These are phyloP conservation scores for Solanum boliviense DNA, from an alignment of 257 asterid species.

Conservation along the genomic window DNA sequence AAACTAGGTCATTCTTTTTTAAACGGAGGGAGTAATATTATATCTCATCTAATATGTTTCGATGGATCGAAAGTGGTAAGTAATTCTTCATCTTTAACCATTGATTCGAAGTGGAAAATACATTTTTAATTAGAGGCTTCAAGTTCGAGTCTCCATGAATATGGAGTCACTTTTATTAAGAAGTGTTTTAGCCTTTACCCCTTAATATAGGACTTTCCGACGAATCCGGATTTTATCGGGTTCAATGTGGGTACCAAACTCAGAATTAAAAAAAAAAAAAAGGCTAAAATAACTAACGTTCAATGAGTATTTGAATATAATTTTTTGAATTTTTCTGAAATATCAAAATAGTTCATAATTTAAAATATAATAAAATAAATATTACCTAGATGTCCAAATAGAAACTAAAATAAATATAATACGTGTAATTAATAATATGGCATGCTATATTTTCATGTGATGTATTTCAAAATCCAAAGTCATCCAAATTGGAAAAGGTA, in stretches of 20 bases:
- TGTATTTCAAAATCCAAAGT: not conserved
- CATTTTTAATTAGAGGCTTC: no score
- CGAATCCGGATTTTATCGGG: accelerated
- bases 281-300: not conserved
- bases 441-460: not conserved
- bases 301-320: not conserved
- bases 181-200: not conserved
- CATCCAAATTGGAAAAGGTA: not conserved
- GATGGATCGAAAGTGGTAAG: accelerated
- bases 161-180: not conserved
- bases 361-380: not conserved
- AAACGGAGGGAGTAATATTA: not conserved
- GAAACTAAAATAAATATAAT: not conserved
- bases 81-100: no score
- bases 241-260: accelerated
- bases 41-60: not conserved
- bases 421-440: not conserved
- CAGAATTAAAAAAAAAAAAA: no score
- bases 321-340: not conserved
- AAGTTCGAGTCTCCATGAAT: accelerated
- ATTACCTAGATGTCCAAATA: not conserved
- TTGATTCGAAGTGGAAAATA: not conserved
- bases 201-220: not conserved
- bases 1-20: no score
- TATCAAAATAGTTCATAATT: not conserved